A percentile compares a stretch with the other conserved stretches of the same genome.
phyloP scores from a whole-genome alignment of 2,329 filamentous ascomycete genomes.

The Aureobasidium pullulans region DNA sequence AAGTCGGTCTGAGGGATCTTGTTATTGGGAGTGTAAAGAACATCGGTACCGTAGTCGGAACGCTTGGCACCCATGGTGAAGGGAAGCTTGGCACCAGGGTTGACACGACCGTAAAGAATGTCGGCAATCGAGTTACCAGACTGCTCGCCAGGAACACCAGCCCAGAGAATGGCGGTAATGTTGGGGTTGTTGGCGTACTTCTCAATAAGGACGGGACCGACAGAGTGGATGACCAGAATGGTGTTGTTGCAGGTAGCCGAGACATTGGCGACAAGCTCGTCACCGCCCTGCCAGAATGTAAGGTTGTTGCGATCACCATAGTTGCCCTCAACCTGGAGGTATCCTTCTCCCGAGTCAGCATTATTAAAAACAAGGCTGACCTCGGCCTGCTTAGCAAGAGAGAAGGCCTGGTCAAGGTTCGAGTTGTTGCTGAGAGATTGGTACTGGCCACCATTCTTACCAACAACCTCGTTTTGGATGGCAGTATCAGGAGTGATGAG shows the following conservation, averaged over 20 bases:
- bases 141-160: slow-evolving; percentile 71
- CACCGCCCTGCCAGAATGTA: slow-evolving; percentile 36
- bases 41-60: slow-evolving; percentile 58
- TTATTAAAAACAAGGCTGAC: slow-evolving; percentile 44
- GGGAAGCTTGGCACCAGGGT: slow-evolving; percentile 65
- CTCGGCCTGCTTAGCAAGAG: slow-evolving; percentile 22
- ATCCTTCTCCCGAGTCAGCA: slow-evolving; percentile 42
- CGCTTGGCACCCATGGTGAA: slow-evolving; percentile 67
- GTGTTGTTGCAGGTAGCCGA: slow-evolving; percentile 72
- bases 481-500: slow-evolving; percentile 25
- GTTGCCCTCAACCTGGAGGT: slow-evolving; percentile 37
- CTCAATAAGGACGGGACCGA: slow-evolving; percentile 66
- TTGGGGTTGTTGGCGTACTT: slow-evolving; percentile 67
- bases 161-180: slow-evolving; percentile 72
- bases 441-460: slow-evolving; percentile 18
- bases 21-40: slow-evolving; percentile 59
- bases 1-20: slow-evolving; percentile 65
- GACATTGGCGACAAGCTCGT: slow-evolving; percentile 63
- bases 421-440: slow-evolving; percentile 25
- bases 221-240: slow-evolving; percentile 78
- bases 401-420: slow-evolving; percentile 21
- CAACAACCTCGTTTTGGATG: slow-evolving; percentile 22
- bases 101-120: slow-evolving; percentile 68
- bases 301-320: slow-evolving; percentile 43
- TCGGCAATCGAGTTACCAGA: slow-evolving; percentile 69